Evolutionary conservation across 2,329 filamentous ascomycete species (phyloP).

Genomic region (Chrysosporium keratinophilum): DNA sequence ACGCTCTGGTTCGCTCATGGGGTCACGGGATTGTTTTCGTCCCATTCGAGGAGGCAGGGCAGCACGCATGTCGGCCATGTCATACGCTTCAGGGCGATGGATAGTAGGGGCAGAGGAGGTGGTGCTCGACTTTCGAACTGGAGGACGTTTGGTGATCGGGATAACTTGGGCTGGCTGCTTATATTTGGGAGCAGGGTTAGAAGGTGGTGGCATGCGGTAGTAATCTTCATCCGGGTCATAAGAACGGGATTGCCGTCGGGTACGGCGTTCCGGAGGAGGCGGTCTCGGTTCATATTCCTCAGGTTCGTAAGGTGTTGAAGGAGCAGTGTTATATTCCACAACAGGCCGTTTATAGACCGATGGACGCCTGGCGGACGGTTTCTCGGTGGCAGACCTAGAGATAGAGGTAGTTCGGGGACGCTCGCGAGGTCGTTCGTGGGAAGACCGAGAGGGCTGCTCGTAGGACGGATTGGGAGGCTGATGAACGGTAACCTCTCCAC

Average conservation of each 20-base stretch:
- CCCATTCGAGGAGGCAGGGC: conserved; percentile 24
- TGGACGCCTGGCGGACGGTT: conserved; percentile 23
- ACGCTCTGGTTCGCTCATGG: conserved; percentile 25
- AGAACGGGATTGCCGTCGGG: conserved; percentile 23
- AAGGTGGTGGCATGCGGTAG: conserved; percentile 37
- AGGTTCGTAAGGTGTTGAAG: conserved; percentile 18
- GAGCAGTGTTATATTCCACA: conserved; percentile 26
- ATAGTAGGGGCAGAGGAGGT: conserved; percentile 23
- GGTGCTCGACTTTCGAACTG: conserved; percentile 25
- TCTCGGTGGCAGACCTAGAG: conserved; percentile 28
- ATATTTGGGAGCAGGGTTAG: conserved; percentile 18
- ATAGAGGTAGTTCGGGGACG: conserved; percentile 25
- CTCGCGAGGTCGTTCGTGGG: conserved; percentile 7
- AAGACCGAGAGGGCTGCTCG: conserved; percentile 11
- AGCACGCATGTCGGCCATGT: conserved; percentile 27
- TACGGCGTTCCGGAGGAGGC: conserved; percentile 23
- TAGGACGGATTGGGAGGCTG: conserved; percentile 14
- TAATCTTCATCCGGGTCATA: conserved; percentile 33
- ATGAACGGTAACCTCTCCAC: conserved; percentile 20
- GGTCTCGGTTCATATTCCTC: conserved; percentile 20
- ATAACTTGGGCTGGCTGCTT: conserved; percentile 28
- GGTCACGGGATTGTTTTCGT: conserved; percentile 26
- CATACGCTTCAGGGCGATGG: conserved; percentile 26
- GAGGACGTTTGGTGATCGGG: conserved; percentile 21
- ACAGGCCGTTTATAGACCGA: conserved; percentile 29